A percentile compares a stretch with the other conserved stretches of the same genome.
phyloP scores from a whole-genome alignment of 108 stramenopile species.

The Phaeodactylum tricornutum region DNA sequence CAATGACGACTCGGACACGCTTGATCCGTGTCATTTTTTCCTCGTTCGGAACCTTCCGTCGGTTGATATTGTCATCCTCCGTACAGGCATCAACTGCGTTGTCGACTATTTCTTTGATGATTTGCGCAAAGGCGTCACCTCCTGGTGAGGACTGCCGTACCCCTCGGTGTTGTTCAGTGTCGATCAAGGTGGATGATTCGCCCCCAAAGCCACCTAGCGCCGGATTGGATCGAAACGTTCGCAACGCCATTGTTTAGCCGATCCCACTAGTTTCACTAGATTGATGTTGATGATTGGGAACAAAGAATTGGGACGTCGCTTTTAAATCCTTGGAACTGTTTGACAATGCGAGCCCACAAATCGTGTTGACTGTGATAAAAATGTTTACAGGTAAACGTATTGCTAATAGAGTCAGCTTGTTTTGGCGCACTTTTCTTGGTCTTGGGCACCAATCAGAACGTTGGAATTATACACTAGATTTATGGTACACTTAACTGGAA shows the following conservation, averaged over 20 bases:
- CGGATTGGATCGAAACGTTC: slow-evolving; percentile 71
- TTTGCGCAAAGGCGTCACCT: slow-evolving; percentile 77
- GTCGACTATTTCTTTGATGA: slow-evolving; percentile 84
- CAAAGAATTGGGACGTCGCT: too few relatives aligned
- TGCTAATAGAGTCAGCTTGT: too few relatives aligned
- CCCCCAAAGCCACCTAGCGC: slow-evolving; percentile 76
- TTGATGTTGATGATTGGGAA: too few relatives aligned
- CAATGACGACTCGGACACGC: slow-evolving; percentile 35
- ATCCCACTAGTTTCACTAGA: too few relatives aligned
- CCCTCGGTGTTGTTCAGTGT: neutral
- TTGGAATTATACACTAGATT: too few relatives aligned
- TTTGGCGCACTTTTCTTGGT: too few relatives aligned
- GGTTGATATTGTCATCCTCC: neutral
- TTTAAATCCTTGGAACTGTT: too few relatives aligned
- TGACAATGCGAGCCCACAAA: too few relatives aligned
- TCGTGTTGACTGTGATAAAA: too few relatives aligned
- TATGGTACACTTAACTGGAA: too few relatives aligned
- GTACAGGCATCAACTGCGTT: slow-evolving; percentile 81
- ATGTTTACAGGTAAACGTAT: too few relatives aligned
- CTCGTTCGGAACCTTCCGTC: neutral
- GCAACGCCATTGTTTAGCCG: slow-evolving; percentile 48
- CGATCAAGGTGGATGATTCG: slow-evolving; percentile 18
- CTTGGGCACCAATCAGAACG: too few relatives aligned
- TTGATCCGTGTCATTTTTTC: slow-evolving; percentile 2
- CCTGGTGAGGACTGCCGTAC: neutral